These are phyloP conservation scores for Singerocomus inundabilis DNA, from an alignment of 1,284 basidiomycete genomes.

Conservation along the genomic window DNA sequence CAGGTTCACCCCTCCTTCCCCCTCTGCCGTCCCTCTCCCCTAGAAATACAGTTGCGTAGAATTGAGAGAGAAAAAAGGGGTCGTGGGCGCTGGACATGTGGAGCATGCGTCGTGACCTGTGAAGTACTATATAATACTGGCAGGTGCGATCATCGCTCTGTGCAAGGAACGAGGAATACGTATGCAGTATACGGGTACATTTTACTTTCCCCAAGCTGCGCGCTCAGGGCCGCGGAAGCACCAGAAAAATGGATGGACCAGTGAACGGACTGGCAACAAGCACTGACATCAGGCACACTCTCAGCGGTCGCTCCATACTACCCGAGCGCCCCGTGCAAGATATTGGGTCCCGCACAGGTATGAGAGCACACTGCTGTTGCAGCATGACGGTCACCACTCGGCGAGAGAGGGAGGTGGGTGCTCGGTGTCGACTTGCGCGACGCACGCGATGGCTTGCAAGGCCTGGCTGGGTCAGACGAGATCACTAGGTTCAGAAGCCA, in stretches of 20 bases:
- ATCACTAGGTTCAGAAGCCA: background rate
- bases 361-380: background rate
- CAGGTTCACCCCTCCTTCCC: no score
- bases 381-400: background rate
- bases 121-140: no score
- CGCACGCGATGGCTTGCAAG: background rate
- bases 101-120: background rate
- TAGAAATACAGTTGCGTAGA: background rate
- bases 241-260: background rate
- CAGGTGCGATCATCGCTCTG: no score
- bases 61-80: conserved; percentile 7
- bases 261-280: background rate
- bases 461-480: background rate
- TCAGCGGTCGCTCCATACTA: background rate
- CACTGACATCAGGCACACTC: background rate
- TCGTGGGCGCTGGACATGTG: background rate
- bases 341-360: background rate
- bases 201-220: no score
- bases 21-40: no score
- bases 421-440: background rate
- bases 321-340: background rate
- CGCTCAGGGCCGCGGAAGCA: background rate
- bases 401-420: background rate
- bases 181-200: no score
- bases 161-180: background rate